These are phyloP conservation scores for Guillardia theta DNA, from an alignment of 78 protist genomes.

Conservation along the genomic window DNA sequence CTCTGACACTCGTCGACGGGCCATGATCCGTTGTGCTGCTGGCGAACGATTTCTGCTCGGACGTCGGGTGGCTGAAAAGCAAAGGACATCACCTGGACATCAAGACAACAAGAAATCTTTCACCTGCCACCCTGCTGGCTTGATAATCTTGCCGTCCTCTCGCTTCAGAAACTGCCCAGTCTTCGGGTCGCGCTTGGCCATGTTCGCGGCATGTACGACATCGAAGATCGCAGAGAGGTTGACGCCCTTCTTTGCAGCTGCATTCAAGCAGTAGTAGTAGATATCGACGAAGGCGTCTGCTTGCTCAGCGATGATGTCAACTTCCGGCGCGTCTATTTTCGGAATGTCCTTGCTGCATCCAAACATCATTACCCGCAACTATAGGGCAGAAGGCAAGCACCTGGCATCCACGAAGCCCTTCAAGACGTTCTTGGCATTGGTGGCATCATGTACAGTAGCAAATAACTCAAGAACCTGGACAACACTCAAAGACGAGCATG, in stretches of 20 bases:
- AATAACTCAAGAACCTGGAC: not conserved
- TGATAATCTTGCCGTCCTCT: slow-evolving; percentile 45
- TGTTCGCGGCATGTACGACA: slow-evolving; percentile 42
- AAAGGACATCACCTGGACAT: too few relatives aligned
- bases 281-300: not conserved
- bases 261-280: slow-evolving; percentile 13
- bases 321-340: not conserved
- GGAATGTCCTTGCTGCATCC: not conserved
- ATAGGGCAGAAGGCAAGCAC: not conserved
- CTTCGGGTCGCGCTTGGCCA: slow-evolving; percentile 39
- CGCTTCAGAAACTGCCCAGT: slow-evolving; percentile 24
- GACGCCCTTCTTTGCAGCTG: slow-evolving; percentile 29
- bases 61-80: too few relatives aligned
- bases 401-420: not conserved
- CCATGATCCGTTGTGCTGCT: too few relatives aligned
- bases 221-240: not conserved
- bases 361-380: not conserved
- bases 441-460: not conserved
- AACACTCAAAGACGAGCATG: not conserved
- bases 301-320: slow-evolving; percentile 3
- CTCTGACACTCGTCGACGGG: too few relatives aligned
- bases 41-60: too few relatives aligned
- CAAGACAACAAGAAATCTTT: too few relatives aligned
- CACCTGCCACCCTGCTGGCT: slow-evolving; percentile 37
- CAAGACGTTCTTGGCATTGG: not conserved